phyloP scores from a whole-genome alignment of 2,329 filamentous ascomycete species.

The Fusarium succisae region DNA sequence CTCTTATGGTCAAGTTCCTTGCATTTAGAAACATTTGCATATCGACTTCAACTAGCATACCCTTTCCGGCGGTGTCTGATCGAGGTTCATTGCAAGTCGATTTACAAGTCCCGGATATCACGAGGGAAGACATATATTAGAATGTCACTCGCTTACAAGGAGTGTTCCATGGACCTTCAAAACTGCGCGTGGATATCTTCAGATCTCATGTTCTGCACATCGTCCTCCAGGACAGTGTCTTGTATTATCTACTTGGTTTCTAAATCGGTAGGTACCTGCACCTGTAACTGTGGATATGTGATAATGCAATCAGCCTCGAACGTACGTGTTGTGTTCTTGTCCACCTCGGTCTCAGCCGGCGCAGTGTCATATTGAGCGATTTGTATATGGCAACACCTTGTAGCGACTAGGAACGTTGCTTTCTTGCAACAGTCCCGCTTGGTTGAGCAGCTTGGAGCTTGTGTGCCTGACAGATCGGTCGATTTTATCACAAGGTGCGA shows the following conservation, averaged over 20 bases:
- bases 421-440: constrained; percentile 3
- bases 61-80: constrained; percentile 11
- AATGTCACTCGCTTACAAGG: constrained; percentile 11
- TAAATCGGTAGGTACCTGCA: neutral
- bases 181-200: constrained; percentile 17
- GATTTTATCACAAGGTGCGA: constrained; percentile 23
- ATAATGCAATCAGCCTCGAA: constrained; percentile 7
- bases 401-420: constrained; percentile 13
- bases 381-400: constrained; percentile 18
- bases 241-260: constrained; percentile 25
- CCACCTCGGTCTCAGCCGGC: constrained; percentile 10
- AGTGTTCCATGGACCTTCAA: constrained; percentile 18
- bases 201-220: constrained; percentile 1
- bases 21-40: neutral
- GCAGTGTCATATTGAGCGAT: constrained; percentile 28
- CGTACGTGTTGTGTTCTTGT: constrained; percentile 20
- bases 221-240: neutral
- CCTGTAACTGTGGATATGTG: constrained; percentile 22
- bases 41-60: neutral
- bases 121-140: constrained; percentile 1
- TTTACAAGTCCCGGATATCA: constrained; percentile 1
- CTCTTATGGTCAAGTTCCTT: neutral
- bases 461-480: constrained; percentile 13
- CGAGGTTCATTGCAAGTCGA: constrained; percentile 13
- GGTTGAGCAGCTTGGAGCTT: neutral